Conservation (phyloP, 768 basidiomycete genomes). For the Lactarius sp. region DNA sequence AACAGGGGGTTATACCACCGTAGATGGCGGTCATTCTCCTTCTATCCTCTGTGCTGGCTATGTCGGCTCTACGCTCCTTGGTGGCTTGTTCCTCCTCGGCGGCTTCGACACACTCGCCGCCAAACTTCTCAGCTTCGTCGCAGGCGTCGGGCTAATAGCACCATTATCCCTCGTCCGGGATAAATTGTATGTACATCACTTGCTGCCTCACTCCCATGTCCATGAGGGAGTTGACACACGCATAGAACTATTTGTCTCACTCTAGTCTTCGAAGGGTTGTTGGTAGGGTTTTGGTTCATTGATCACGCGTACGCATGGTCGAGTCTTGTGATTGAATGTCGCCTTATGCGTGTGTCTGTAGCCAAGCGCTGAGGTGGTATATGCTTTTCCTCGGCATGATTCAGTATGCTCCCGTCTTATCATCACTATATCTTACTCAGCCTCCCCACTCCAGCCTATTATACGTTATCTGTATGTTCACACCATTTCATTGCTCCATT, state of each 20-base stretch:
- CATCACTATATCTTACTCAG: conserved; percentile 12
- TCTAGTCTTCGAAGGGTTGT: conserved; percentile 72
- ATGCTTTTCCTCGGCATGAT: conserved; percentile 78
- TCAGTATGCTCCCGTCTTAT: conserved; percentile 47
- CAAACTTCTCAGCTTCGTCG: conserved; percentile 88
- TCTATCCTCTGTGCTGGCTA: conserved; percentile 78
- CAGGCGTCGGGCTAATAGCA: conserved; percentile 80
- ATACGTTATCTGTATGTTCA: conserved; percentile 75
- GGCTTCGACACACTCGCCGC: conserved; percentile 88
- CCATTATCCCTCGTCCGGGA: conserved; percentile 84
- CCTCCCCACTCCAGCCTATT: conserved; percentile 51
- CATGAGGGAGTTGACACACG: neutral
- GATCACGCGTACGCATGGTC: conserved; percentile 69
- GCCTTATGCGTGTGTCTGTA: conserved; percentile 31
- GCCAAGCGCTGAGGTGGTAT: conserved; percentile 79
- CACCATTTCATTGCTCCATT: neutral
- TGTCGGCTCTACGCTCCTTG: conserved; percentile 74
- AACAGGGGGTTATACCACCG: conserved; percentile 66
- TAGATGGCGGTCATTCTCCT: conserved; percentile 69
- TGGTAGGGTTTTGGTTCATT: conserved; percentile 94
- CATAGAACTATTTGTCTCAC: conserved; percentile 81
- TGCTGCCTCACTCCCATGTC: neutral
- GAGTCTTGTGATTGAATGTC: conserved; percentile 6
- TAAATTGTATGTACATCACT: conserved; percentile 61
- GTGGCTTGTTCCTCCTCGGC: conserved; percentile 76